These are phyloP conservation scores for Xylariaceae sp. DNA, from an alignment of 2,329 filamentous ascomycete genomes.

Conservation along the genomic window DNA sequence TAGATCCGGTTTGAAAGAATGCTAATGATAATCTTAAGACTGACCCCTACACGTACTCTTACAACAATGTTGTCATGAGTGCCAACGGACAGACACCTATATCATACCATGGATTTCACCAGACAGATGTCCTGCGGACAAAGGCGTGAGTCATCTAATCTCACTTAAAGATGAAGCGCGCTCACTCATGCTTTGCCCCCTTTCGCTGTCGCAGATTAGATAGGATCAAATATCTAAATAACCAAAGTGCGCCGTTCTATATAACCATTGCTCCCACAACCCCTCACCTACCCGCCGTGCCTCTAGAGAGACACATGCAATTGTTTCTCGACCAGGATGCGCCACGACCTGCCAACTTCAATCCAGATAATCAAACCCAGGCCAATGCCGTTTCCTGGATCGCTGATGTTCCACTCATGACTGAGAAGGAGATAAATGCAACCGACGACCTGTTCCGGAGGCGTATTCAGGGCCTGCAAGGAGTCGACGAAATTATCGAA, in stretches of 20 bases:
- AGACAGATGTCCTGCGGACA: slow-evolving; percentile 6
- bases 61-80: not conserved
- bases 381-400: slow-evolving; percentile 3
- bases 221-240: not conserved
- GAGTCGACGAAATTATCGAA: slow-evolving; percentile 13
- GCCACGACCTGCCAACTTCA: slow-evolving; percentile 1
- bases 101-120: slow-evolving; percentile 9
- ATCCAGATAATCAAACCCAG: slow-evolving; percentile 1
- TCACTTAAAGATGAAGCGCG: not conserved
- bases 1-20: not conserved
- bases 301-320: not conserved
- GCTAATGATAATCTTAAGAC: not conserved
- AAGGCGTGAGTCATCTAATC: slow-evolving; percentile 7
- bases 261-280: slow-evolving; percentile 7
- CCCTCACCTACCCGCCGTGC: slow-evolving; percentile 3
- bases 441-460: not conserved
- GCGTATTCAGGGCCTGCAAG: slow-evolving; percentile 5
- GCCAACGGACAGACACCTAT: slow-evolving; percentile 4
- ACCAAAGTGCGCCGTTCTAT: slow-evolving; percentile 5
- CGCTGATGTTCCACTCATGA: not conserved
- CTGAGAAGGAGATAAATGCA: not conserved
- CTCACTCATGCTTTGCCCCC: not conserved
- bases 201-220: slow-evolving; percentile 1
- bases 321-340: not conserved
- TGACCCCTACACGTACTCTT: slow-evolving; percentile 6